Percentiles rank a stretch among this genome's conserved stretches.
Conservation (phyloP, 1,139 yeast species). For the Kluyveromyces sp. region DNA sequence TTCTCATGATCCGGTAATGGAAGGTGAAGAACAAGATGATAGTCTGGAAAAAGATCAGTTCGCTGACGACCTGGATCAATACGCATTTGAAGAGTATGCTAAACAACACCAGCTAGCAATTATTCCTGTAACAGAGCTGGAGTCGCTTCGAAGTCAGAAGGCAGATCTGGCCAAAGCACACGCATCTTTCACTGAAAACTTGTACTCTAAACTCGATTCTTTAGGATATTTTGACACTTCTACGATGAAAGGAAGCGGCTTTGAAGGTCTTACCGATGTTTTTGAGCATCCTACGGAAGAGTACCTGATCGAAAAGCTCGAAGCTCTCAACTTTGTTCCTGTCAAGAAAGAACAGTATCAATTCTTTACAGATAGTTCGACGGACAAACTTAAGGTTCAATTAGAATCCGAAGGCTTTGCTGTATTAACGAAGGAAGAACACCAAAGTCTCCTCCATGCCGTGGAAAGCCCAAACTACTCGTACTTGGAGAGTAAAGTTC, state of each 20-base stretch:
- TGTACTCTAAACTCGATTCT: constrained; percentile 9
- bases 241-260: background rate
- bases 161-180: constrained; percentile 1
- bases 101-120: constrained; percentile 43
- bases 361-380: constrained; percentile 4
- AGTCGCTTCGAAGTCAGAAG: constrained; percentile 13
- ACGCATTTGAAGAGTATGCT: constrained; percentile 44
- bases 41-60: constrained; percentile 9
- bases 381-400: background rate
- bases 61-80: constrained; percentile 27
- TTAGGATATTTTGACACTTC: constrained; percentile 9
- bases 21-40: constrained; percentile 9
- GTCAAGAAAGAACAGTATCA: constrained; percentile 13
- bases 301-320: constrained; percentile 11
- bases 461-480: constrained; percentile 9
- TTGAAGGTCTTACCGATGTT: no score
- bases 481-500: constrained; percentile 10
- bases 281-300: constrained; percentile 10
- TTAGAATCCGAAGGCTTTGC: background rate
- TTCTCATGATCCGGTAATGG: constrained; percentile 11
- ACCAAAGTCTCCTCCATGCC: constrained; percentile 4
- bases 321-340: constrained; percentile 17
- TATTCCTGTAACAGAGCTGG: constrained; percentile 44
- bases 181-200: constrained; percentile 20
- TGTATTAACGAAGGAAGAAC: constrained; percentile 1